phyloP scores from a whole-genome alignment of 1,139 yeast genomes.

The Pichia sp. region DNA sequence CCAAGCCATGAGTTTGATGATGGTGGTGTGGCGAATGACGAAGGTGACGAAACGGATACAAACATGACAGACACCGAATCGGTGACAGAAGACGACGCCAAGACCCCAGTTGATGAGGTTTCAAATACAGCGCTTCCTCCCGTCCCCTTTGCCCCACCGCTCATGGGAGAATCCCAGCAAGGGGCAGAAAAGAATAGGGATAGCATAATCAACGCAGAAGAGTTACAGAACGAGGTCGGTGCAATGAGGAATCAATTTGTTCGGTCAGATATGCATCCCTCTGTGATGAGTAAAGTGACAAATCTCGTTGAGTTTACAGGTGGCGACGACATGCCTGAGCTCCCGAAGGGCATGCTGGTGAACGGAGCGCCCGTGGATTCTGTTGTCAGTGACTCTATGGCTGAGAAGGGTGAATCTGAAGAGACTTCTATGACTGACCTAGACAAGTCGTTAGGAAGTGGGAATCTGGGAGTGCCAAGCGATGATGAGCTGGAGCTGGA shows the following conservation, averaged over 20 bases:
- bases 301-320: background rate
- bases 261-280: slow-evolving; percentile 13
- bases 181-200: background rate
- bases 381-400: background rate
- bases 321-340: background rate
- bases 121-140: background rate
- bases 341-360: slow-evolving; percentile 2
- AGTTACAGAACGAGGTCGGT: slow-evolving; percentile 10
- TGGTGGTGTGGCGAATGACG: background rate
- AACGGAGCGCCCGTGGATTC: background rate
- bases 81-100: background rate
- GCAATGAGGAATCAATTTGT: slow-evolving; percentile 20
- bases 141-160: background rate
- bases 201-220: slow-evolving; percentile 5
- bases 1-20: slow-evolving; percentile 5
- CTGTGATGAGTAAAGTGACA: slow-evolving; percentile 9
- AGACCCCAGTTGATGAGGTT: slow-evolving; percentile 23
- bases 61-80: slow-evolving; percentile 10
- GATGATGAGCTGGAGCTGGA: background rate
- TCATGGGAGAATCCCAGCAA: background rate
- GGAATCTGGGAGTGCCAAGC: background rate
- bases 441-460: background rate
- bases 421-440: background rate
- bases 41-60: slow-evolving; percentile 10
- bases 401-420: background rate